Evolutionary conservation across 768 basidiomycete species (phyloP), one percentile per base, ranked within the genome.

Genomic region (Omphalotus guepiniiformis): DNA sequence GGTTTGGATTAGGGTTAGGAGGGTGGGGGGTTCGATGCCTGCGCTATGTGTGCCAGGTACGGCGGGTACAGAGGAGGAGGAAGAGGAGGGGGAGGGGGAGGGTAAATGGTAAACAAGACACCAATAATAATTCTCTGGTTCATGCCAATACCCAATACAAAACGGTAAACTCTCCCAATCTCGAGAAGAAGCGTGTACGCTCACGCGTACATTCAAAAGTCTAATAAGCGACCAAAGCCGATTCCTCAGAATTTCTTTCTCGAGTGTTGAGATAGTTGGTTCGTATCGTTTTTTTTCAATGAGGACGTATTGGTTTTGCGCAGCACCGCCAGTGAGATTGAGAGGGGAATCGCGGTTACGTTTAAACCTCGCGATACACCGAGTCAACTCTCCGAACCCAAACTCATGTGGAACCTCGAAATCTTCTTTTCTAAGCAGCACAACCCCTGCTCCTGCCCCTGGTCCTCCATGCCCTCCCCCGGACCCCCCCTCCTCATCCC

Each of bases 101-200:
- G 50, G 44, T 8, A 47, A 39, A 15, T 26, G 6, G 26, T 46
- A 51, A 9, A 51, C 50, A 18, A 51, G 39, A 22, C 44, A 47
- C 50, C 50, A 51, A 15, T 39, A 51, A 23, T 45, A 27, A 8
- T n/a, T 18, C 19, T 35, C 30, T 13, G 44, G 32, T 12, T 41
- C 44, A 35, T 46, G 44, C 50, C 50, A 51, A 27, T 51, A 51
- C 27, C 50, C 50, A 37, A 51, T 30, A 21, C 50, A 51, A 32
- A 12, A 23, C 9, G 42, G 44, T 9, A 40, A 39, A 30, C 22
- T 42, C 22, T 29, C 27, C 16, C 25, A 27, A 27, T 42, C 29
- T 41, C 39, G 27, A 30, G 26, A 2, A 30, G 44, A 27, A 40
- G 40, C 15, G n/a, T n/a, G n/a, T n/a, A n/a, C n/a, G n/a, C n/a